Evolutionary conservation across 805 yeast genomes (phyloP).

Genomic region (Ogataea henricii): DNA sequence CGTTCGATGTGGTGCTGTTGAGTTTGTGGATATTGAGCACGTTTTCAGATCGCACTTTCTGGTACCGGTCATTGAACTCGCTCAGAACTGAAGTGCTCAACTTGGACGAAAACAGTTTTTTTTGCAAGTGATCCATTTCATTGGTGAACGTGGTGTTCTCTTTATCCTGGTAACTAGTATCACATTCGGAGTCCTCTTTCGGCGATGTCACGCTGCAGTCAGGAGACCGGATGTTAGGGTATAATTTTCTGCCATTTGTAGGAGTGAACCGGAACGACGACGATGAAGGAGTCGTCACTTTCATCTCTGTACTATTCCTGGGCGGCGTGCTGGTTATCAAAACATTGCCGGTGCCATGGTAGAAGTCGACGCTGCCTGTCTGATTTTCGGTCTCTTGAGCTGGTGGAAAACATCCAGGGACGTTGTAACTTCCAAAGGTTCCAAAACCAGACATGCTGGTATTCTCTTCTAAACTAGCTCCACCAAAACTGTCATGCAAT

Average conservation of each 20-base stretch:
- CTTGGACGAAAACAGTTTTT: conserved; percentile 49
- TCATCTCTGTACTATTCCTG: conserved; percentile 2
- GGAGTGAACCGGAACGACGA: conserved; percentile 34
- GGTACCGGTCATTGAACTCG: conserved; percentile 46
- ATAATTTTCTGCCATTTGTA: conserved; percentile 30
- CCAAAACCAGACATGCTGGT: conserved; percentile 8
- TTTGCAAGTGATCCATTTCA: conserved; percentile 39
- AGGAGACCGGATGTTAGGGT: conserved; percentile 27
- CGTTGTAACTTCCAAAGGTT: conserved; percentile 12
- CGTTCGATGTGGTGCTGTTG: conserved; percentile 26
- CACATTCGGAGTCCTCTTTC: conserved; percentile 21
- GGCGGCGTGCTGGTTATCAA: conserved; percentile 21
- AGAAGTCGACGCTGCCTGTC: background rate
- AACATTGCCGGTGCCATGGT: background rate
- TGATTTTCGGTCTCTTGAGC: conserved; percentile 7
- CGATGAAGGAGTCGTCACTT: conserved; percentile 26
- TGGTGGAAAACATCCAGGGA: conserved; percentile 27
- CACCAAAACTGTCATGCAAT: background rate
- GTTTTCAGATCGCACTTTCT: conserved; percentile 37
- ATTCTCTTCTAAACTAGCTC: background rate
- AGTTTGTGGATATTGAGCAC: conserved; percentile 27
- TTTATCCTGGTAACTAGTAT: conserved; percentile 33
- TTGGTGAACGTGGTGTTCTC: conserved; percentile 30
- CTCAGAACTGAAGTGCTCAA: conserved; percentile 46
- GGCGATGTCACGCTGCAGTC: conserved; percentile 11